Conservation (phyloP, 306 rosid genomes). For the Begonia loranthoides region DNA sequence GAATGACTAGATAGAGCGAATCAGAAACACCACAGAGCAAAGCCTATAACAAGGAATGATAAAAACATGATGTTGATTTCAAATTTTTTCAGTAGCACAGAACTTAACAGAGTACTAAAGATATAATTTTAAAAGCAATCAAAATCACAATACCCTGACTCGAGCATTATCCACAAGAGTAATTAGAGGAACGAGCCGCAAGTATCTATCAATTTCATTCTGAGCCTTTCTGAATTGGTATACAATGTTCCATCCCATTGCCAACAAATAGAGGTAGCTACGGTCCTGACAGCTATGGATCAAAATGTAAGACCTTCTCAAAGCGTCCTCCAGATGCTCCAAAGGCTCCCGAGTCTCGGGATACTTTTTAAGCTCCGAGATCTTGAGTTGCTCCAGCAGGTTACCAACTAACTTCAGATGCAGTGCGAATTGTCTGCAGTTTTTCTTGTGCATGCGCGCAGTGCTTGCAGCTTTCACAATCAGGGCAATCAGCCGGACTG, state of each 20-base stretch:
- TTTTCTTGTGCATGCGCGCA: constrained; percentile 90
- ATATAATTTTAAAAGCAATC: neutral
- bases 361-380: constrained; percentile 84
- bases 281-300: constrained; percentile 87
- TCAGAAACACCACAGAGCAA: too few species aligned
- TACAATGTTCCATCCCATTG: constrained; percentile 98
- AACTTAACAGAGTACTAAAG: too few species aligned
- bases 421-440: constrained; percentile 83
- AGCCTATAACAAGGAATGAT: too few species aligned
- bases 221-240: constrained; percentile 96
- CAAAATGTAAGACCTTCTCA: constrained; percentile 71
- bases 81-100: too few species aligned
- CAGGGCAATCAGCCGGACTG: constrained; percentile 65
- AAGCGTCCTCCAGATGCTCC: constrained; percentile 94
- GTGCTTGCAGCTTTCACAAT: constrained; percentile 82
- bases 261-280: constrained; percentile 79
- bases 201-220: constrained; percentile 83
- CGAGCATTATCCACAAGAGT: constrained; percentile 92
- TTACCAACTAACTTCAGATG: constrained; percentile 90
- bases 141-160: constrained; percentile 56
- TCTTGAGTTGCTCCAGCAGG: constrained; percentile 87
- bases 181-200: constrained; percentile 81
- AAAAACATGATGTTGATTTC: too few species aligned
- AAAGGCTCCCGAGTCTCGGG: constrained; percentile 90
- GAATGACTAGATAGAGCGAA: too few species aligned